phyloP scores from a whole-genome alignment of 176 grass and related monocot genomes.

The Phoenix dactylifera region DNA sequence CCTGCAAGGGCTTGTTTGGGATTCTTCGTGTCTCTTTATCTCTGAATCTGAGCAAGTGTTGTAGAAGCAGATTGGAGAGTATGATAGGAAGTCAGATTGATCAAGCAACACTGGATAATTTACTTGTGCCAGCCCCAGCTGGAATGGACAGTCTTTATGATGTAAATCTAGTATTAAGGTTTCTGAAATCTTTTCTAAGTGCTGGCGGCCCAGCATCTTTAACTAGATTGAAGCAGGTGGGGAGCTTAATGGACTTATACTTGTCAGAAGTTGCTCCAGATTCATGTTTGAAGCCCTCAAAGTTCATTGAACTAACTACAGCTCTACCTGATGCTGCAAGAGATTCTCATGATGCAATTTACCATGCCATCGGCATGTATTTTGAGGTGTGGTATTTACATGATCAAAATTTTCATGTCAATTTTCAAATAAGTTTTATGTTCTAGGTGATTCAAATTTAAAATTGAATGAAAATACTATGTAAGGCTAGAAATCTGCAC shows the following conservation, averaged over 20 bases:
- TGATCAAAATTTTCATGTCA: background rate
- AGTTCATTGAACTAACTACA: conserved; percentile 55
- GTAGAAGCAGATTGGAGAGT: conserved; percentile 36
- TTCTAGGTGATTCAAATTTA: too few relatives aligned
- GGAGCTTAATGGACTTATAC: conserved; percentile 62
- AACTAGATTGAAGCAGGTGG: conserved; percentile 56
- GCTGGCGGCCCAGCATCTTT: conserved; percentile 8
- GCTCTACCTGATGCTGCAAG: conserved; percentile 52
- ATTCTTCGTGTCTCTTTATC: conserved; percentile 56
- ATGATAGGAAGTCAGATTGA: conserved; percentile 87
- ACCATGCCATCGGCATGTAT: conserved; percentile 81
- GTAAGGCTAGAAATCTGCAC: too few relatives aligned
- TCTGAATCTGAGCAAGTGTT: conserved; percentile 30
- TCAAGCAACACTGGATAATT: conserved; percentile 75
- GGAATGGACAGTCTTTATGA: conserved; percentile 54
- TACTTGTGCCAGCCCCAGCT: conserved; percentile 51
- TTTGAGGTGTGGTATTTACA: conserved; percentile 47
- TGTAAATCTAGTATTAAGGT: conserved; percentile 54
- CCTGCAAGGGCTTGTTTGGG: conserved; percentile 77
- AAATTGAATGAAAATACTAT: too few relatives aligned
- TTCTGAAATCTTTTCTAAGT: conserved; percentile 55
- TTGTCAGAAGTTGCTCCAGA: conserved; percentile 84
- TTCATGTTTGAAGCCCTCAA: conserved; percentile 48
- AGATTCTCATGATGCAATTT: conserved; percentile 79
- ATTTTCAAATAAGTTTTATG: too few relatives aligned